Evolutionary conservation across 805 yeast genomes (phyloP), one percentile per base, ranked within the genome.

Genomic region (Saturnispora kantuleensis): DNA sequence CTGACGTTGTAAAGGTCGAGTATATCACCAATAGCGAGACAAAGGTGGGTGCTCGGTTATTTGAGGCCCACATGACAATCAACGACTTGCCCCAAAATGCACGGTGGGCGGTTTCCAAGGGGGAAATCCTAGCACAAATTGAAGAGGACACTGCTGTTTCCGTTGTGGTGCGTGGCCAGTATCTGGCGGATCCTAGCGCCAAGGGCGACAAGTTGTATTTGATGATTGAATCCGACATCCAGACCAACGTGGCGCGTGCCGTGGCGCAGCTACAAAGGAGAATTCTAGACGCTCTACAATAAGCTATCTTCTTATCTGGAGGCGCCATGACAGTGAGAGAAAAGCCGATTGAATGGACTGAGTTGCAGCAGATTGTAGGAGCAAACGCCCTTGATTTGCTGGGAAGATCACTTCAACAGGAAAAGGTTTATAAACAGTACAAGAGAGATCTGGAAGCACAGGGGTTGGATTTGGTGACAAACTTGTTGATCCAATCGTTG

Each of bases 21-120:
- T 42, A 42, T n/a, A 42, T 42, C 21, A n/a, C 31, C n/a, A 42
- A 42, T 12, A 17, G 10, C 12, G 37, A 36, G n/a, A 35, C 36
- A 12, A 42, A 42, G 15, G 36, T 42, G 11, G 45, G 45, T n/a
- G 41, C 45, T 11, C 31, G 45, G 17, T 36, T 36, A 32, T 32
- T 31, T 37, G 45, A 42, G 33, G 45, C 45, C 7, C 45, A 42
- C 31, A 70, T 90, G 39, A 74, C 77, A 40, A 79, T 90, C 51
- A 90, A 90, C 53, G 97, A 93, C 59, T 68, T 84, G 31, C 95
- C 97, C 0, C 87, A 83, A 56, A 68, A 71, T 21, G 84, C 84
- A 0, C 67, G 96, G 54, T 83, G 94, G 94, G 69, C 68, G 45
- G 84, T 83, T 2, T 77, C 88, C 3, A 81, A 79, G 53, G 73